phyloP scores from a whole-genome alignment of 768 basidiomycete genomes.

The Xerocomellus amylosporus region DNA sequence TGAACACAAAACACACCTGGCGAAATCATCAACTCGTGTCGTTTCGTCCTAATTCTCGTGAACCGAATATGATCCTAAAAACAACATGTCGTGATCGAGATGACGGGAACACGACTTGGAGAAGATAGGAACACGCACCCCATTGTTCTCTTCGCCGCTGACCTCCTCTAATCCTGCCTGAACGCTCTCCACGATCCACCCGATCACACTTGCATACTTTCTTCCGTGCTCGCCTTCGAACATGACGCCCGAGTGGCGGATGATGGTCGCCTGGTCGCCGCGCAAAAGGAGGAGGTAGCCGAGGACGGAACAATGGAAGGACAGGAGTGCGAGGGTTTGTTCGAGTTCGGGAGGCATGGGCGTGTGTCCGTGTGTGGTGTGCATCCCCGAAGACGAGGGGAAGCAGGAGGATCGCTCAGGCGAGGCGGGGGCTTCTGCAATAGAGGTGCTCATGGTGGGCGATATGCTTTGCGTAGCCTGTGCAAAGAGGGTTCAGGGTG shows the following conservation, averaged over 20 bases:
- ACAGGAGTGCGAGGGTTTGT: slow-evolving; percentile 69
- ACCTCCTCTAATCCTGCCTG: slow-evolving; percentile 76
- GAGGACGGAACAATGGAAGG: slow-evolving; percentile 79
- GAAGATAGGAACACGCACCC: slow-evolving; percentile 39
- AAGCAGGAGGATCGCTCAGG: slow-evolving; percentile 9
- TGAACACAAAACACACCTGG: slow-evolving; percentile 58
- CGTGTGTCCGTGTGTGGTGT: slow-evolving; percentile 14
- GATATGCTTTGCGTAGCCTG: slow-evolving; percentile 10
- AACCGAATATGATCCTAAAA: slow-evolving; percentile 80
- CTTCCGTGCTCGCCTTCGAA: slow-evolving; percentile 83
- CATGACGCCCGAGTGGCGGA: slow-evolving; percentile 79
- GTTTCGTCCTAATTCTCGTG: slow-evolving; percentile 85
- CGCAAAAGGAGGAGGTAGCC: slow-evolving; percentile 85
- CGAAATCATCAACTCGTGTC: slow-evolving; percentile 93
- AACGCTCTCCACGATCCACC: slow-evolving; percentile 74
- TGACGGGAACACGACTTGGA: no score
- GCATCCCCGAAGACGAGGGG: slow-evolving; percentile 12
- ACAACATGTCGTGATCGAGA: no score
- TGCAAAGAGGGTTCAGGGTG: slow-evolving; percentile 19
- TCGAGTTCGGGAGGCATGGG: slow-evolving; percentile 76
- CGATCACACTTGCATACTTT: slow-evolving; percentile 70
- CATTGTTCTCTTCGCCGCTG: slow-evolving; percentile 57
- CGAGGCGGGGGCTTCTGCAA: neutral
- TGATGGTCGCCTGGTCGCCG: slow-evolving; percentile 69
- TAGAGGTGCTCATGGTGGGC: slow-evolving; percentile 14